Conservation (phyloP, 139 green algal genomes). For the Choricystis sp. region DNA sequence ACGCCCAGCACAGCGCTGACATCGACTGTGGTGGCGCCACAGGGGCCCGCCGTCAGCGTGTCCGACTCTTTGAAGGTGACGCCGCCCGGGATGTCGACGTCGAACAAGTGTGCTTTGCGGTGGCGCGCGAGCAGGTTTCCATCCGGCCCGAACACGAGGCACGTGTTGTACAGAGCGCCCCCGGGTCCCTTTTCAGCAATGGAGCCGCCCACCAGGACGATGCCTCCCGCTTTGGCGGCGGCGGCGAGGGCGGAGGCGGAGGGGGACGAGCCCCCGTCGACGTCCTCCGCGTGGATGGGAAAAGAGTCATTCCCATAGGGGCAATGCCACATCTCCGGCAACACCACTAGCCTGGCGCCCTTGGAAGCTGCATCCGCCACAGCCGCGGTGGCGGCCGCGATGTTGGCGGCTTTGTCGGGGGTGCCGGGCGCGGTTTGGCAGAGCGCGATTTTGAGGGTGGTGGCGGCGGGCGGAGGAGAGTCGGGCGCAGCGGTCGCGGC, state of each 20-base stretch:
- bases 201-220: slow-evolving; percentile 59
- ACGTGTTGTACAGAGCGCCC: slow-evolving; percentile 90
- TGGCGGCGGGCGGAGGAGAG: no score
- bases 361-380: slow-evolving; percentile 35
- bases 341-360: slow-evolving; percentile 59
- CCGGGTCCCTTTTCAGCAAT: slow-evolving; percentile 51
- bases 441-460: neutral
- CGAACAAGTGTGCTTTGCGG: slow-evolving; percentile 89
- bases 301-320: slow-evolving; percentile 94
- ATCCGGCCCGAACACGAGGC: slow-evolving; percentile 67
- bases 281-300: slow-evolving; percentile 78
- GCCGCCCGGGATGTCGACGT: slow-evolving; percentile 97
- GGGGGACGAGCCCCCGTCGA: slow-evolving; percentile 35
- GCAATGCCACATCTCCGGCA: slow-evolving; percentile 96
- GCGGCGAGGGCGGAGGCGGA: slow-evolving; percentile 22
- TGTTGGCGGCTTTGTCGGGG: slow-evolving; percentile 6
- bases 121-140: slow-evolving; percentile 73
- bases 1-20: slow-evolving; percentile 58
- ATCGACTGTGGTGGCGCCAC: slow-evolving; percentile 47
- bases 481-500: no score
- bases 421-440: neutral
- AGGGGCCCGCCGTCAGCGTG: slow-evolving; percentile 60
- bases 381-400: no score
- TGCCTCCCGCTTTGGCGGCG: slow-evolving; percentile 12
- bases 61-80: slow-evolving; percentile 93